Evolutionary conservation across 805 yeast genomes (phyloP).

Genomic region (Clavispora santaluciae): DNA sequence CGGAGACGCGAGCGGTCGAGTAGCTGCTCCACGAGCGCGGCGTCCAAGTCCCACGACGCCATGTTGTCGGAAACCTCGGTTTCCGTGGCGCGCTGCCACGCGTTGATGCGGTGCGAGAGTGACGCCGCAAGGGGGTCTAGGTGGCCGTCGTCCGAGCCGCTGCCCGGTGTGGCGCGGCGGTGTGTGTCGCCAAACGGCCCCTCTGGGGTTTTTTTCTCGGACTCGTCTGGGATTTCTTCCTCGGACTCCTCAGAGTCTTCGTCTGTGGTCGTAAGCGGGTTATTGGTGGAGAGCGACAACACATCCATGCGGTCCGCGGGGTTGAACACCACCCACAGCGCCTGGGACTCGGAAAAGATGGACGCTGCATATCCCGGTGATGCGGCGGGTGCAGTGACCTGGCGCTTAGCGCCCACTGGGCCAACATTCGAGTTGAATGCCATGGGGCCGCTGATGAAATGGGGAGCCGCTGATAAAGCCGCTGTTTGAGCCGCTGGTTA

Average conservation of each 20-base stretch:
- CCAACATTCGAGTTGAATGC: constrained; percentile 14
- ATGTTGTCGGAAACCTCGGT: constrained; percentile 13
- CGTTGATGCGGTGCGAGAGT: constrained; percentile 12
- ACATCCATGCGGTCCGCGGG: constrained; percentile 11
- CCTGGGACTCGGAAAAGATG: constrained; percentile 15
- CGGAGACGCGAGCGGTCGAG: constrained; percentile 10
- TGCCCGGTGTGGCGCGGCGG: too few species aligned
- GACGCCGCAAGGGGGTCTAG: constrained; percentile 8
- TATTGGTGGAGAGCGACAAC: constrained; percentile 14
- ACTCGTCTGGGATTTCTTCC: constrained; percentile 1
- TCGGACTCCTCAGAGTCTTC: constrained; percentile 6
- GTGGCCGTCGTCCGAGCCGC: constrained; percentile 7
- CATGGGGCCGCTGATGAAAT: constrained; percentile 7
- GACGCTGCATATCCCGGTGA: constrained; percentile 11
- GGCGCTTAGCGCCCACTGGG: constrained; percentile 10
- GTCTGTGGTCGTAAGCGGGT: constrained; percentile 10
- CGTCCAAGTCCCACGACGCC: constrained; percentile 19
- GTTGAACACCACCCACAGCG: constrained; percentile 17
- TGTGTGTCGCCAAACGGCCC: too few species aligned
- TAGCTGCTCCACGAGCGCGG: constrained; percentile 9
- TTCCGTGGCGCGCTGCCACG: constrained; percentile 14
- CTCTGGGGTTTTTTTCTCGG: too few species aligned
- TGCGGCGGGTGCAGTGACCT: constrained; percentile 7
- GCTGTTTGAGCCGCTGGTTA: too few species aligned
- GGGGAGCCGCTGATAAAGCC: too few species aligned